Evolutionary conservation across 1,284 basidiomycete genomes (phyloP), one percentile per base, ranked within the genome.

Genomic region (Neonothopanus nambi): DNA sequence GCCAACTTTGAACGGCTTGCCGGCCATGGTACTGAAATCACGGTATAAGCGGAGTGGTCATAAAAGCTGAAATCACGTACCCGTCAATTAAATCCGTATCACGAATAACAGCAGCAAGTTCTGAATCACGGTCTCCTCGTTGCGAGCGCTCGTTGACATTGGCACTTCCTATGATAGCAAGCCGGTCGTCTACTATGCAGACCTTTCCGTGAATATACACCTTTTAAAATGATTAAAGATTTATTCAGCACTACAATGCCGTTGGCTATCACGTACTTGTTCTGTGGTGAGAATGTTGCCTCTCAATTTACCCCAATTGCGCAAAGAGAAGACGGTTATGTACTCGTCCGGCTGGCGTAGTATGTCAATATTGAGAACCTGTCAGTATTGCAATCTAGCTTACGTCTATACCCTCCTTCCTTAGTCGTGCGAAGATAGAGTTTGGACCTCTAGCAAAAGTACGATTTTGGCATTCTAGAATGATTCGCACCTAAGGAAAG

Each of bases 61-160:
- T 26, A 18, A 21, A n/a, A 39, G 12, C 48, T n/a, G 24, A 18
- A 35, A 39, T 44, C 24, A 70, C 80, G 54, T 61, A 89, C 91
- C 91, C 81, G 57, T 94, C 85, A 54, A 99, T 89, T 91, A 98
- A 90, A 67, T 99, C 97, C 5, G 95, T 98, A 66, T 99, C 96
- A 54, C 95, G 81, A 50, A 99, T 89, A 43, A 99, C 85, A 38
- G 91, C 87, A 4, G 95, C 92, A 18, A 99, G 72, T 68, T 99
- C 96, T 5, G 95, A 98, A 70, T 99, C 96, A 40, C 97, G 87
- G 69, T 99, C 96, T 36, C 96, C 96, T 20, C 93, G 81, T 68
- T 95, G 93, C 28, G 93, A 96, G 30, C 96, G 85, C 70, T 99
- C 96, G 67, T 99, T 99, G 77, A 99, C 96, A 68, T 99, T 99